Evolutionary conservation across 192 early-diverging fungal species (phyloP).

Genomic region (Entomortierella parvispora): DNA sequence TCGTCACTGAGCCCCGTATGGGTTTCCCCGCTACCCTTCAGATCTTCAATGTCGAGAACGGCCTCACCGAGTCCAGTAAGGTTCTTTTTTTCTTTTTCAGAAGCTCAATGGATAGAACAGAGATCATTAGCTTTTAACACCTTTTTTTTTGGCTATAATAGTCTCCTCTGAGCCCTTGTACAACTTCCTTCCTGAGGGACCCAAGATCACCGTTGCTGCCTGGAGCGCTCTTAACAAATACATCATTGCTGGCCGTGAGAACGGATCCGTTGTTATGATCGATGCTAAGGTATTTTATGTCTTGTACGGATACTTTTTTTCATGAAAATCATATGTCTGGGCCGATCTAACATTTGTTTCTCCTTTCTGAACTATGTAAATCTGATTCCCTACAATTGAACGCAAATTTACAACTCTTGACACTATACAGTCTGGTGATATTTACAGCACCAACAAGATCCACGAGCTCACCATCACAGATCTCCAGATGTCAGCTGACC

Average conservation of each 20-base stretch:
- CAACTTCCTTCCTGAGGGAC: conserved; percentile 75
- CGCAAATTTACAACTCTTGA: background rate
- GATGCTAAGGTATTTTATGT: conserved; percentile 79
- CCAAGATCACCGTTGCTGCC: conserved; percentile 91
- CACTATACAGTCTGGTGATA: conserved; percentile 70
- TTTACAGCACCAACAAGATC: conserved; percentile 67
- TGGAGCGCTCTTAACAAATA: conserved; percentile 95
- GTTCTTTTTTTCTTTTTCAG: conserved; percentile 3
- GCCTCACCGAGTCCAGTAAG: conserved; percentile 67
- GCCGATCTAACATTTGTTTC: background rate
- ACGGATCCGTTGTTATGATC: conserved; percentile 90
- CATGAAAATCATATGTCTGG: background rate
- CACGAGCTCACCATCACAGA: conserved; percentile 87
- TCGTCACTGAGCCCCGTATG: conserved; percentile 98
- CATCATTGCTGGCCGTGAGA: conserved; percentile 94
- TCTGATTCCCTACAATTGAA: background rate
- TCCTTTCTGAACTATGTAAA: too few species aligned
- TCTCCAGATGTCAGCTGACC: conserved; percentile 91
- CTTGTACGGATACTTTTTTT: background rate
- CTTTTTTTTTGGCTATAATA: conserved; percentile 24
- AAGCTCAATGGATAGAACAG: too few species aligned
- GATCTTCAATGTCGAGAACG: conserved; percentile 80
- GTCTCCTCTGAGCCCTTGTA: conserved; percentile 84
- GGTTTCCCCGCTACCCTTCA: conserved; percentile 88
- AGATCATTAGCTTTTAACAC: background rate